phyloP scores from a whole-genome alignment of 495 filamentous ascomycete species.

The Trypethelium eluteriae region DNA sequence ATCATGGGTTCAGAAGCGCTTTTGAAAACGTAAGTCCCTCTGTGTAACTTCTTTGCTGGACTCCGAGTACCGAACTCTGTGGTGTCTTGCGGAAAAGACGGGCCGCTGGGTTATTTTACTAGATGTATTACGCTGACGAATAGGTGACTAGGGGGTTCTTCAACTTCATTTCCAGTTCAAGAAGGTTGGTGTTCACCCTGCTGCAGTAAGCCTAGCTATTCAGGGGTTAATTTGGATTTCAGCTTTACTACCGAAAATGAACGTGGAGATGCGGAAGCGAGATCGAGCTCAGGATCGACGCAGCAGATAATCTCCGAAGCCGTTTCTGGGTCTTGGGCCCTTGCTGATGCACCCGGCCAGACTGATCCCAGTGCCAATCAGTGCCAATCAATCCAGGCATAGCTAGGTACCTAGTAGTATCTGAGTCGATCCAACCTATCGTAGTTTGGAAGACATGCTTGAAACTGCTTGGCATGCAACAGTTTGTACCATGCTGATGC shows the following conservation, averaged over 20 bases:
- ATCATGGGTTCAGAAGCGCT: slow-evolving; percentile 89
- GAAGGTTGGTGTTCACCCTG: slow-evolving; percentile 43
- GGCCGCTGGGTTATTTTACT: slow-evolving; percentile 16
- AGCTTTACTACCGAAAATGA: slow-evolving; percentile 25
- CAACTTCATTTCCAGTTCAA: slow-evolving; percentile 99
- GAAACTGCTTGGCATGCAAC: neutral
- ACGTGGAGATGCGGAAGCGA: neutral
- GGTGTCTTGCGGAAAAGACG: slow-evolving; percentile 21
- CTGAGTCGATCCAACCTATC: too few relatives aligned
- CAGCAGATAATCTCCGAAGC: slow-evolving; percentile 3
- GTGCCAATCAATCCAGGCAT: neutral
- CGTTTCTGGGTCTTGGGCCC: neutral
- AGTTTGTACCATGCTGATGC: neutral
- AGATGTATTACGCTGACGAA: slow-evolving; percentile 22
- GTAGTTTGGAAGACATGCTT: too few relatives aligned
- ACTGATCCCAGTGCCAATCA: neutral
- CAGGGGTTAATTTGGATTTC: neutral
- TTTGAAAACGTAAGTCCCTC: slow-evolving; percentile 80
- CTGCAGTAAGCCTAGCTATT: neutral
- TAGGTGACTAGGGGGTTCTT: slow-evolving; percentile 65
- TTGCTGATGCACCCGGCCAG: neutral
- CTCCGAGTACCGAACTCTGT: slow-evolving; percentile 12
- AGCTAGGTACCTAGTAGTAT: too few relatives aligned
- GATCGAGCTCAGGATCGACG: neutral
- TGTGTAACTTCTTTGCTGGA: slow-evolving; percentile 8